A percentile compares a stretch with the other conserved stretches of the same genome.
Evolutionary conservation across 257 asterid species (phyloP).

Genomic region (Scutellaria baicalensis): DNA sequence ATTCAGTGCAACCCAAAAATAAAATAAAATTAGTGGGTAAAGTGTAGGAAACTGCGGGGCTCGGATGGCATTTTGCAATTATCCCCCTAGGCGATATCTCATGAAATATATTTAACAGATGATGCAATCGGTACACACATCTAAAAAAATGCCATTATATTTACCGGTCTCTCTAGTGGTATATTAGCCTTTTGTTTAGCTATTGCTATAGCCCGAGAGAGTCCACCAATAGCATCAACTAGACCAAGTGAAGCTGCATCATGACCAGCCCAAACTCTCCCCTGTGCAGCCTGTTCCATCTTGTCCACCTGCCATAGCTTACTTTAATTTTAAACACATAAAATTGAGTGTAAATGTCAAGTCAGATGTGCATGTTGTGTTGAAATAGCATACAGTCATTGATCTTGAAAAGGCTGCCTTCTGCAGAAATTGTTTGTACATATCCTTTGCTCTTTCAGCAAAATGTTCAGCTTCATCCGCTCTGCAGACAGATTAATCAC

Average conservation of each 20-base stretch:
- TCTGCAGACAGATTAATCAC: conserved; percentile 22
- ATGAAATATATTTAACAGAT: not conserved
- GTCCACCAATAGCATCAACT: conserved; percentile 90
- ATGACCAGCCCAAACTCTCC: conserved; percentile 96
- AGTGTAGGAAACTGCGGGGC: too few species aligned
- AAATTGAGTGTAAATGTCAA: too few species aligned
- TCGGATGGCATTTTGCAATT: too few species aligned
- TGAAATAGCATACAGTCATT: conserved; percentile 61
- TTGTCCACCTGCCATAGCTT: conserved; percentile 50
- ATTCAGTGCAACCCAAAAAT: too few species aligned
- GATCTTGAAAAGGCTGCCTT: conserved; percentile 97
- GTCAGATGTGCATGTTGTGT: not conserved
- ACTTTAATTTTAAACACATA: conserved; percentile 11
- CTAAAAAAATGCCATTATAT: not conserved
- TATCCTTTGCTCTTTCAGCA: conserved; percentile 74
- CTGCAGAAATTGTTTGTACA: conserved; percentile 74
- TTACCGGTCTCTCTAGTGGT: conserved; percentile 73
- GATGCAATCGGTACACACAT: not conserved
- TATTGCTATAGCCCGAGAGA: conserved; percentile 87
- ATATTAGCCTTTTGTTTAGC: conserved; percentile 88
- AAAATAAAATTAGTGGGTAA: too few species aligned
- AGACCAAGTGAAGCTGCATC: conserved; percentile 88
- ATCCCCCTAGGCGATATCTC: too few species aligned
- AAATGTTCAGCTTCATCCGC: conserved; percentile 90
- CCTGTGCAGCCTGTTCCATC: conserved; percentile 98